Base-by-base conservation (phyloP, 2,329 filamentous ascomycete genomes). In the Xylaria sp. region DNA sequence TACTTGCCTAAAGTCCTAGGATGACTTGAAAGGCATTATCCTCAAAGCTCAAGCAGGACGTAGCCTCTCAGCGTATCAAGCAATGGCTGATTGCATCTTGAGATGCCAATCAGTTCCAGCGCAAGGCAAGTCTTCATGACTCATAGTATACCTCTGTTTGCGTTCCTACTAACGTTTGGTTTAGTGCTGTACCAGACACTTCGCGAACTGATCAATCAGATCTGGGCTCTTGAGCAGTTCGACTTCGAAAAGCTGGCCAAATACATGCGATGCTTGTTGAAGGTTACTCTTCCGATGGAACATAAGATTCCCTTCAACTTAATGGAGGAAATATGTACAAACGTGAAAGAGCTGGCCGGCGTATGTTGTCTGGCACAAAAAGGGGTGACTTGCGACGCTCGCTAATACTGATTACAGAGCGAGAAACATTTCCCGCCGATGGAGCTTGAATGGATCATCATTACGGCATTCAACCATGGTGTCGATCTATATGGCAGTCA, bases 211-310 rank as follows among this genome's bases (percentile, higher is more conserved):
- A 83, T 94, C 68, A 88, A 90, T 67, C 78, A 85, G 52, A 85
- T 88, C 16, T 88, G 84, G 73, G 77, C 73, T 0, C 72, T 85
- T 1, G 79, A 85, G 16, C 68, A 73, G 0, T 84, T 86, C 50
- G 80, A 88, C 62, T 77, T 78, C 3, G 69, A 72, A 0, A 86
- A 84, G 66, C 76, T 95, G 0, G 83, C 89, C 6, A 88, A 88
- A 67, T 96, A 94, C 76, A 82, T 93, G 51, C 84, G 90, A 1
- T 92, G 89, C 66, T 78, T 94, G 1, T 89, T 93, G 64, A 87
- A 89, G 62, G 78, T 85, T 0, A 81, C 88, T 0, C 74, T 92
- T 0, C 76, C 81, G 1, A 76, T 81, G 3, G 80, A 86, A 52
- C 80, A 84, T 18, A 72, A 72, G 0, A 73, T 85, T 13, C 82